Conservation (phyloP, 768 basidiomycete genomes). For the Podaxis sp. region DNA sequence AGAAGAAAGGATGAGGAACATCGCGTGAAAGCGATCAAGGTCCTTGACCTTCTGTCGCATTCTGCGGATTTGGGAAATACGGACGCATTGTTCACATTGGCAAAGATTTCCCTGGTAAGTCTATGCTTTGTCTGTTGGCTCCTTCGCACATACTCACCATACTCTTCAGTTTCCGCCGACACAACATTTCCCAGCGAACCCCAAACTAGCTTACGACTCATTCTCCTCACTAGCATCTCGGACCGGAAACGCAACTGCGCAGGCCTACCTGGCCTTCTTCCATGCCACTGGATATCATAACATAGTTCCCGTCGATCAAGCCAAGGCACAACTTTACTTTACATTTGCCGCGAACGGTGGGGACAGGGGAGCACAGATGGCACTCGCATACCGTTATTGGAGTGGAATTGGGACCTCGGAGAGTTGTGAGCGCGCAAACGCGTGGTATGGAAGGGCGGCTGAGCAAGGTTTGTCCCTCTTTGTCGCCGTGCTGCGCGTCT, state of each 20-base stretch:
- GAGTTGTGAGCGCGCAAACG: constrained; percentile 77
- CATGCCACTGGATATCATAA: constrained; percentile 80
- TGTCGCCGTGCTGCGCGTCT: background rate
- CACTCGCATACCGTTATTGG: constrained; percentile 93
- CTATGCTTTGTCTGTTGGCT: background rate
- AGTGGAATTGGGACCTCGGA: constrained; percentile 91
- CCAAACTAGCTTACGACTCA: constrained; percentile 61
- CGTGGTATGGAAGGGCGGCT: constrained; percentile 90
- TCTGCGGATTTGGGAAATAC: constrained; percentile 76
- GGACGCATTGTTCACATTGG: constrained; percentile 72
- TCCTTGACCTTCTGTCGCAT: constrained; percentile 76
- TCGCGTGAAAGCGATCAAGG: constrained; percentile 73
- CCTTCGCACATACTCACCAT: background rate
- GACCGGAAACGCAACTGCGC: constrained; percentile 86
- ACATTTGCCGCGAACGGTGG: constrained; percentile 92
- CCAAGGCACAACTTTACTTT: constrained; percentile 86
- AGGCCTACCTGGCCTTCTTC: constrained; percentile 86
- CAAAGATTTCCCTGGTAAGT: constrained; percentile 63
- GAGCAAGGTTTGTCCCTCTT: constrained; percentile 60
- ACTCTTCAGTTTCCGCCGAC: constrained; percentile 69
- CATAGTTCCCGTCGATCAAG: constrained; percentile 64
- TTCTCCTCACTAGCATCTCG: constrained; percentile 60
- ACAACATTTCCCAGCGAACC: constrained; percentile 59
- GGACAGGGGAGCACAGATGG: constrained; percentile 87
- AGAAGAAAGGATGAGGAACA: constrained; percentile 67